Percentiles rank a stretch among this genome's conserved stretches.
These are phyloP conservation scores for Fomitiporia mediterranea DNA, from an alignment of 1,284 basidiomycete genomes.

Conservation along the genomic window DNA sequence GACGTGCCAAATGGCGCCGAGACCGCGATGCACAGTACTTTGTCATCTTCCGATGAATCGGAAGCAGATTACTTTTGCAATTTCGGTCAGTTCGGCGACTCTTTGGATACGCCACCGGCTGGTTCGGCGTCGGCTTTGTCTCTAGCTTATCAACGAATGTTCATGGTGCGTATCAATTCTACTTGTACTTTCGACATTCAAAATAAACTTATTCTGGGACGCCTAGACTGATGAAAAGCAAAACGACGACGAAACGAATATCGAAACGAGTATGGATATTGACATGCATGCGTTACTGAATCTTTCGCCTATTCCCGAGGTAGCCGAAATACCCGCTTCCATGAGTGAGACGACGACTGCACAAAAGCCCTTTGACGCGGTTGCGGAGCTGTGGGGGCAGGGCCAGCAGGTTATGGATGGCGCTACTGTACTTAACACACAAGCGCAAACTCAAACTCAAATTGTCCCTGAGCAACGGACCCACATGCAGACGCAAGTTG, in stretches of 20 bases:
- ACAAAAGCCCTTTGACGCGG: constrained; percentile 3
- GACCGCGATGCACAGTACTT: not conserved
- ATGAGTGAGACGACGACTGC: not conserved
- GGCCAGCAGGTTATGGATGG: not conserved
- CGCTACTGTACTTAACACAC: not conserved
- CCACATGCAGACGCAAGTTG: too few relatives aligned
- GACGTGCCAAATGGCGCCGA: too few relatives aligned
- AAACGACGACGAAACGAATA: not conserved
- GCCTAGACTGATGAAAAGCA: not conserved
- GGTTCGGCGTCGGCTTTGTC: not conserved
- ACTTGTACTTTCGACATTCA: not conserved
- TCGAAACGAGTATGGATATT: constrained; percentile 2
- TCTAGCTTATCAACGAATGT: not conserved
- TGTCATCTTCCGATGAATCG: not conserved
- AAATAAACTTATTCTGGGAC: not conserved
- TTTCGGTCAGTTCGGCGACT: not conserved
- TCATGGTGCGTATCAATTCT: not conserved
- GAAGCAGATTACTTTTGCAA: not conserved
- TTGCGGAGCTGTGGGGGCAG: constrained; percentile 9
- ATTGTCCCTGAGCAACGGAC: too few relatives aligned
- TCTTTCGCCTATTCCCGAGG: not conserved
- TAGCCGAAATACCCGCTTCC: not conserved
- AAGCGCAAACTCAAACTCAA: not conserved
- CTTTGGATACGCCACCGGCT: not conserved
- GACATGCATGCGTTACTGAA: not conserved